Evolutionary conservation across 2,329 filamentous ascomycete species (phyloP), one percentile per base, ranked within the genome.

Genomic region (Colletotrichum australisinense): DNA sequence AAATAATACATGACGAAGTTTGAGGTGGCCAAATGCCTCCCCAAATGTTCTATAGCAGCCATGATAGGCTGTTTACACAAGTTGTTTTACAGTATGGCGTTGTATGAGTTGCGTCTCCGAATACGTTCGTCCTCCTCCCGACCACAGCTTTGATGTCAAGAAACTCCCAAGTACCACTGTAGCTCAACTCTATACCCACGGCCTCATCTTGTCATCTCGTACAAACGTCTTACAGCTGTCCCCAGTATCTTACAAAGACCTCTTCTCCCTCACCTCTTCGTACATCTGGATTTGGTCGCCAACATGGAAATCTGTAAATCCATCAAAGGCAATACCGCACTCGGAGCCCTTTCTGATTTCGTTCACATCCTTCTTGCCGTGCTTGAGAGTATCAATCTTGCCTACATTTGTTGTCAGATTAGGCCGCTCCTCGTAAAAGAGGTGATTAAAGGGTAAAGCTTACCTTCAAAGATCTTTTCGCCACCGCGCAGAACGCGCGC

Each of bases 311-410:
- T 91, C 93, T 60, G 93, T 88, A 91, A 95, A 99, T 38, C 87
- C 89, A 3, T 93, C 91, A 78, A 99, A 96, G 65, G 91, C 92
- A 76, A 99, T 92, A 76, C 97, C 97, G 78, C 97, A 99, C 83
- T 99, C 97, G n/a, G 89, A 91, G 72, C 95, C 95, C 84, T 97
- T 98, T 78, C 91, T 92, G 91, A 97, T 97, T 79, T 98, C 94
- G 58, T 87, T 86, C 35, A 97, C 94, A 76, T 98, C 94, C 81
- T 97, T 97, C 88, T 98, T 98, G 81, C 93, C 91, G 79, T 97
- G 94, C 85, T 97, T 98, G 72, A 99, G 90, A 1, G 94, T 94
- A 22, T 91, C 88, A 56, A 98, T 90, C 64, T 88, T 88, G 76
- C 95, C 96, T 98, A 56, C 6, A 24, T n/a, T 76, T 49, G 30